Evolutionary conservation across 1,284 basidiomycete species (phyloP), one percentile per base, ranked within the genome.

Genomic region (Wolfiporia cocos): DNA sequence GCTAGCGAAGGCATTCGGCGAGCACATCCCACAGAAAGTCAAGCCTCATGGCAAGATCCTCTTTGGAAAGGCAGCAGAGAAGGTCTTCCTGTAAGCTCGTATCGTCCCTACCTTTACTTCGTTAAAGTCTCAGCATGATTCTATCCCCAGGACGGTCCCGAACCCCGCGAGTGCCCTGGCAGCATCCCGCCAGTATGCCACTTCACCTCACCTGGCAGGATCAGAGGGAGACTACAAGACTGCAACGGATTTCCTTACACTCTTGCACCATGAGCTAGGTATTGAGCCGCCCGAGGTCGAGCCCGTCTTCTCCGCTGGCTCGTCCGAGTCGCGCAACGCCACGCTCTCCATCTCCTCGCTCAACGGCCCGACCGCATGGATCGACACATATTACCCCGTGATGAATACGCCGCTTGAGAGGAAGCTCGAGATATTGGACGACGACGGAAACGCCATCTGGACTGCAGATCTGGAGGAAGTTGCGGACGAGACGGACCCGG

Each of bases 301-400:
- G 15, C 81, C 81, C 15, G 68, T 88, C 34, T 88, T 73, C 59
- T 59, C 74, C 11, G 84, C 85, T 24, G 86, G 86, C 12, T 73
- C 81, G 14, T 52, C 66, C 11, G 69, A 73, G 43, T 88, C 86
- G 21, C 80, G 76, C 43, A 68, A 74, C 37, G 75, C 83, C 2
- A 89, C 83, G 3, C 69, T 85, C 11, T 61, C 62, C 7, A 70
- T 79, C 39, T 70, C 75, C 3, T 65, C 61, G 51, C 61, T 67
- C 33, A 61, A 49, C 15, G 59, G 56, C 18, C 81, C 86, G 0
- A 68, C 68, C 4, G 85, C 86, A 23, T 91, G 87, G 87, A 79
- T 90, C 48, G 83, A 88, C 52, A 70, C 73, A 26, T 93, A 93
- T 63, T 92, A 84, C 60, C 90, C 92, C 1, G 67, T 91, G 24